phyloP scores from a whole-genome alignment of 768 basidiomycete genomes.

The Tulasnella sp. region DNA sequence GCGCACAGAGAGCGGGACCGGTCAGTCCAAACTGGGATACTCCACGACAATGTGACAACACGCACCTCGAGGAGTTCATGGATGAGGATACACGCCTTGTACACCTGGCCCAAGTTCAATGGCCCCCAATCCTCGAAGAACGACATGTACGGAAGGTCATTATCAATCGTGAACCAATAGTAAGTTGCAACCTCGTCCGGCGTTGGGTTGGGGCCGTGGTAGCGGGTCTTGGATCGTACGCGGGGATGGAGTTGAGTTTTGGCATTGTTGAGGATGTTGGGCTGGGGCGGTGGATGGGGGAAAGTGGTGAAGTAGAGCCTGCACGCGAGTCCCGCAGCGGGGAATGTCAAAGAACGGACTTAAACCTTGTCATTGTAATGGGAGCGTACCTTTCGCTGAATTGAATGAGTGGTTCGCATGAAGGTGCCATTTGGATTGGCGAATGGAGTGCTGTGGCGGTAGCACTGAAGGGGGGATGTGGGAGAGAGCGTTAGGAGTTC shows the following conservation, averaged over 20 bases:
- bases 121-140: slow-evolving; percentile 96
- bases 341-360: not conserved
- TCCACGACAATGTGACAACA: not conserved
- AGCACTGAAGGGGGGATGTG: not conserved
- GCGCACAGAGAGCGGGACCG: slow-evolving; percentile 22
- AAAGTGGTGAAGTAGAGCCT: slow-evolving; percentile 89
- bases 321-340: slow-evolving; percentile 6
- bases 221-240: slow-evolving; percentile 53
- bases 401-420: slow-evolving; percentile 17
- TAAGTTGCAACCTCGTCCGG: slow-evolving; percentile 65
- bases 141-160: slow-evolving; percentile 80
- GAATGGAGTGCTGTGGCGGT: not conserved
- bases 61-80: slow-evolving; percentile 75
- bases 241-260: slow-evolving; percentile 37
- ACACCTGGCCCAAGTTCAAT: slow-evolving; percentile 83
- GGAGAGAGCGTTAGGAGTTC: not conserved
- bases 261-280: slow-evolving; percentile 50
- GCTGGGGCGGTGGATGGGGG: slow-evolving; percentile 55
- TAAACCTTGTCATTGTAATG: no score
- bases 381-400: slow-evolving; percentile 18
- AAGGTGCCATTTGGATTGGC: not conserved
- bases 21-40: slow-evolving; percentile 16
- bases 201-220: slow-evolving; percentile 38
- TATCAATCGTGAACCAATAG: slow-evolving; percentile 88
- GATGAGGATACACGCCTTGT: slow-evolving; percentile 82